Evolutionary conservation across 1,139 yeast species (phyloP).

Genomic region (Nadsonia starkeyi-henricii): DNA sequence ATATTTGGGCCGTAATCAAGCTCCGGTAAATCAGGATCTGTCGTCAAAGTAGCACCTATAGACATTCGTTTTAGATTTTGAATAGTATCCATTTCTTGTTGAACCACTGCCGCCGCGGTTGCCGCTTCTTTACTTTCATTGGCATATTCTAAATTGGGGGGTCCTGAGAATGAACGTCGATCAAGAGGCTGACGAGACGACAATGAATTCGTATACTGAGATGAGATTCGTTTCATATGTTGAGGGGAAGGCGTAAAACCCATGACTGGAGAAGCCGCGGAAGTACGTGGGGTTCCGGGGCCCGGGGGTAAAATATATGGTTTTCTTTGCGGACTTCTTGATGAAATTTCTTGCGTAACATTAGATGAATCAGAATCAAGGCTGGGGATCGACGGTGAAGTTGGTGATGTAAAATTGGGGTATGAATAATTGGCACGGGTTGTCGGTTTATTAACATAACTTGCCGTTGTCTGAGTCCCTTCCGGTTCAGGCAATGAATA

Average conservation of each 20-base stretch:
- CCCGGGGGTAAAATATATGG: too few relatives aligned
- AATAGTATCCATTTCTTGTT: slow-evolving; percentile 33
- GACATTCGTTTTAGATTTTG: slow-evolving; percentile 35
- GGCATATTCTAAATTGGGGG: slow-evolving; percentile 1
- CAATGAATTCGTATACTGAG: not conserved
- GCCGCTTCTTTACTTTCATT: slow-evolving; percentile 4
- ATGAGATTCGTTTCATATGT: not conserved
- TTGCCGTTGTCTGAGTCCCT: too few relatives aligned
- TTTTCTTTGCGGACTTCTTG: too few relatives aligned
- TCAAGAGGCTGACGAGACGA: not conserved
- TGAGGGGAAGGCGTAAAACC: too few relatives aligned
- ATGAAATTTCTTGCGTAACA: too few relatives aligned
- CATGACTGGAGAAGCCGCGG: too few relatives aligned
- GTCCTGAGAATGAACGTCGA: not conserved
- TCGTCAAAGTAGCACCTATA: slow-evolving; percentile 28
- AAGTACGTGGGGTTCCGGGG: too few relatives aligned
- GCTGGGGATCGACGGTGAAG: not conserved
- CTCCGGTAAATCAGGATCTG: slow-evolving; percentile 34
- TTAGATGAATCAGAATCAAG: not conserved
- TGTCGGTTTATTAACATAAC: too few relatives aligned
- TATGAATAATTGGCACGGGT: not conserved
- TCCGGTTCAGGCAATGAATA: not conserved
- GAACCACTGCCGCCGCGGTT: slow-evolving; percentile 4
- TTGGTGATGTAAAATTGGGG: not conserved
- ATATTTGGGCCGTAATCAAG: slow-evolving; percentile 3